These are phyloP conservation scores for Termitomyces sp. DNA, from an alignment of 768 basidiomycete species.

Conservation along the genomic window DNA sequence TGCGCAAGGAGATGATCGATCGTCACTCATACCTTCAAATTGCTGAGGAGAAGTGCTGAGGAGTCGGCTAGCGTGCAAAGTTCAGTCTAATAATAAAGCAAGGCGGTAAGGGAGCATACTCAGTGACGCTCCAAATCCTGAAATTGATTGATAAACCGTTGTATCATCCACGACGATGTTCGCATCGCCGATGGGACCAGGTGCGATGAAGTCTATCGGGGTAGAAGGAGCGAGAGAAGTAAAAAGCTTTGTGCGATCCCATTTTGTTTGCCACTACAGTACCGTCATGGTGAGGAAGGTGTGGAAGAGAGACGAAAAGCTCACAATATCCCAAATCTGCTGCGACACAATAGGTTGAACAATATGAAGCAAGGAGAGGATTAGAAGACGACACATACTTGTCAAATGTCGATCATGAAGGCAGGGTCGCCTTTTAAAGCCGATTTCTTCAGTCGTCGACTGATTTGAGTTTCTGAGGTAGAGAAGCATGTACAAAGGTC, in stretches of 20 bases:
- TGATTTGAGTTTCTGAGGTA: neutral
- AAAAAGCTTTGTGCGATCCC: slow-evolving; percentile 49
- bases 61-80: slow-evolving; percentile 55
- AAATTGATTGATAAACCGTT: slow-evolving; percentile 54
- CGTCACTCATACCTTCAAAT: slow-evolving; percentile 51
- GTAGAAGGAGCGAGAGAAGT: slow-evolving; percentile 40
- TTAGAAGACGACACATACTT: slow-evolving; percentile 3
- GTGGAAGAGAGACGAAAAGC: neutral
- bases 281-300: neutral
- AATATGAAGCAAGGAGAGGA: slow-evolving; percentile 4
- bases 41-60: slow-evolving; percentile 55
- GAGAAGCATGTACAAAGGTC: neutral
- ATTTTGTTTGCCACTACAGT: slow-evolving; percentile 56
- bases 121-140: slow-evolving; percentile 63
- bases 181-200: slow-evolving; percentile 52
- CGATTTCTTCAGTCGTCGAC: neutral
- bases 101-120: slow-evolving; percentile 33
- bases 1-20: too few species aligned
- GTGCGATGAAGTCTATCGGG: slow-evolving; percentile 56
- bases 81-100: neutral
- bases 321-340: slow-evolving; percentile 20
- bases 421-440: slow-evolving; percentile 4
- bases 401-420: neutral
- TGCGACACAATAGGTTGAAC: slow-evolving; percentile 13
- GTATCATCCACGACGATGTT: slow-evolving; percentile 61